Conservation (phyloP, 148 eudicot species). For the Rhododendron simsii region DNA sequence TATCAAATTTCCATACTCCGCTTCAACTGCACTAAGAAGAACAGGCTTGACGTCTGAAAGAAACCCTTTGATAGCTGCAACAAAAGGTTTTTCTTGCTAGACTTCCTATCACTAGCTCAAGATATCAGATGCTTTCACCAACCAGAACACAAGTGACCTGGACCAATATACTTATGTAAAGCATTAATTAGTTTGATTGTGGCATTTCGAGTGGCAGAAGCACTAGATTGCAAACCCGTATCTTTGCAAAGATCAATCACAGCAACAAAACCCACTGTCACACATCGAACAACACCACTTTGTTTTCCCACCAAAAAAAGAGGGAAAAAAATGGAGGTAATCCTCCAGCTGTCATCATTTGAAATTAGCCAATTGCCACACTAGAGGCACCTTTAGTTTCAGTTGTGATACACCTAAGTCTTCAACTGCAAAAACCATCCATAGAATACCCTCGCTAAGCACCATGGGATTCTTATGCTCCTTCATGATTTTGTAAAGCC, state of each 20-base stretch:
- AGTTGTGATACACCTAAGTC: conserved; percentile 85
- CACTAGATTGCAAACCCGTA: conserved; percentile 89
- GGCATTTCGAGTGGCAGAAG: conserved; percentile 93
- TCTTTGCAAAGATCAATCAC: conserved; percentile 97
- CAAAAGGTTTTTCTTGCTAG: neutral
- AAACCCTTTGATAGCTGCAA: conserved; percentile 84
- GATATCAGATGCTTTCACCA: neutral
- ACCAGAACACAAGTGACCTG: conserved; percentile 43
- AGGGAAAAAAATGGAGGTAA: neutral
- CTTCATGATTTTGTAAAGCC: too few species aligned
- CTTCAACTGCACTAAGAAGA: conserved; percentile 93
- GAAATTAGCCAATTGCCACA: neutral
- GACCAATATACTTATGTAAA: conserved; percentile 91
- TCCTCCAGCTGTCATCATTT: neutral
- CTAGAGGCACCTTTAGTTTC: conserved; percentile 64
- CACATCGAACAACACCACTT: neutral
- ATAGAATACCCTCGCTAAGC: conserved; percentile 83
- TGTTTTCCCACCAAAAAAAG: too few species aligned
- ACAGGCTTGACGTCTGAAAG: conserved; percentile 94
- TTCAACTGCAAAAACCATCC: conserved; percentile 97
- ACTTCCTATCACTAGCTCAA: neutral
- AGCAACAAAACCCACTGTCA: neutral
- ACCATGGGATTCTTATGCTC: conserved; percentile 96
- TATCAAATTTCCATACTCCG: conserved; percentile 74
- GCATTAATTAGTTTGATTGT: conserved; percentile 87